Evolutionary conservation across 208 protist species (phyloP), one percentile per base, ranked within the genome.

Genomic region (Trypanosomatidae sp.): DNA sequence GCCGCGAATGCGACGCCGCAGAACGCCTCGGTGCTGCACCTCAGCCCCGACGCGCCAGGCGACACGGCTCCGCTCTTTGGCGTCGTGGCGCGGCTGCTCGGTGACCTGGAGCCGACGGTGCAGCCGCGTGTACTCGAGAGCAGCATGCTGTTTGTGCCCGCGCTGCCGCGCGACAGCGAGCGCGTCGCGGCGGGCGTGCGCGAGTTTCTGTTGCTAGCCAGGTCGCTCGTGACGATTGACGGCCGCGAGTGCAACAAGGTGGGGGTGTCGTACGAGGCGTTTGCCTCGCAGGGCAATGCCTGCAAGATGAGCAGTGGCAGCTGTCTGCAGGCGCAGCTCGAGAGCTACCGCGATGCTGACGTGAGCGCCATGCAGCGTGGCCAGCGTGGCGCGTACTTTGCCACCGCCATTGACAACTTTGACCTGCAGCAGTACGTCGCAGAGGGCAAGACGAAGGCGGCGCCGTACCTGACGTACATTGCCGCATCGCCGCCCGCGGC

Each of bases 211-310:
- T 32, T 95, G 32, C 38, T 92, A 18, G 50, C 79, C 38, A 69
- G 28, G 2, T 66, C 48, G 10, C 53, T 70, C 21, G 83, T 92
- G 41, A 85, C 67, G 1, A 13, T 82, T 22, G 50, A 87, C 28
- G 88, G 88, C 6, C 54, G 56, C 7, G 67, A 77, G 25, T 96
- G 88, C 61, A 73, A 96, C 59, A 90, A 90, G 47, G 62, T 96
- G 1, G 88, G 88, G 19, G 81, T 93, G 13, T 87, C 74, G 7
- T 92, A 89, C 62, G 78, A 88, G 51, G 85, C 71, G n/a, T 92
- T 92, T 40, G 46, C 56, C 0, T 67, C 58, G 28, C 79, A 94
- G 43, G 71, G 71, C 22, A 79, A 81, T 37, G 39, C 43, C 33
- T 96, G 88, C 63, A 42, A 49, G 16, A 30, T 81, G 22, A 10